Base-by-base conservation (phyloP, 192 early-diverging fungal species). In the Entomortierella parvispora region DNA sequence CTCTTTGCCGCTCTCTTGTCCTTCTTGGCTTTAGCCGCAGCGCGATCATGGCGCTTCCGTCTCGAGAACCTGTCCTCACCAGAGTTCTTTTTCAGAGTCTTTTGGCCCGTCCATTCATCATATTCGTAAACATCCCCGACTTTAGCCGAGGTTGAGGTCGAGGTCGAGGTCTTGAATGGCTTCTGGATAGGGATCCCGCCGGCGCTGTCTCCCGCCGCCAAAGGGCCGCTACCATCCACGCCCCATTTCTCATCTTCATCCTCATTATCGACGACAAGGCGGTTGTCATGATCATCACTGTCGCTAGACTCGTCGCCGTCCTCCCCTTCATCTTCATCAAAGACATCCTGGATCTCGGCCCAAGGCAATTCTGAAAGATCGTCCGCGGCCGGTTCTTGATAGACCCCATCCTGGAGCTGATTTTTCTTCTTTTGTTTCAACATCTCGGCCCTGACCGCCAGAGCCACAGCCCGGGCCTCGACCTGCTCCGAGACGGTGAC, bases 401-500 rank as follows among this genome's bases (percentile, higher is more conserved):
- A 46, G n/a, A 11, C 25, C n/a, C 17, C 51, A 23, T 14, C 40
- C 9, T 60, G 57, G 25, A 45, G 43, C 7, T 63, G 59, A 15
- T 59, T 59, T 29, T 29, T 10, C 37, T 52, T 20, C 48, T 68
- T 55, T 37, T 75, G 74, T 23, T 59, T 40, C 11, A 77, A 26
- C 66, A 77, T 52, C 55, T 77, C 74, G 8, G 74, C 60, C 3
- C 45, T 28, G 0, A 77, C 74, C 22, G 74, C 74, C 45, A 77
- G 28, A 22, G 65, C 74, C 18, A 77, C 74, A 2, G 74, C 74
- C 2, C 74, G 58, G 6, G 74, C 74, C 28, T 77, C 74, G 7
- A 68, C 66, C n/a, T 77, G 50, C 32, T 77, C 74, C 54, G 74
- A 64, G 49, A 77, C 74, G 4, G 74, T 77, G 44, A 77, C 61